These are phyloP conservation scores for Botryotinia globosa DNA, from an alignment of 2,329 filamentous ascomycete species.

Conservation along the genomic window DNA sequence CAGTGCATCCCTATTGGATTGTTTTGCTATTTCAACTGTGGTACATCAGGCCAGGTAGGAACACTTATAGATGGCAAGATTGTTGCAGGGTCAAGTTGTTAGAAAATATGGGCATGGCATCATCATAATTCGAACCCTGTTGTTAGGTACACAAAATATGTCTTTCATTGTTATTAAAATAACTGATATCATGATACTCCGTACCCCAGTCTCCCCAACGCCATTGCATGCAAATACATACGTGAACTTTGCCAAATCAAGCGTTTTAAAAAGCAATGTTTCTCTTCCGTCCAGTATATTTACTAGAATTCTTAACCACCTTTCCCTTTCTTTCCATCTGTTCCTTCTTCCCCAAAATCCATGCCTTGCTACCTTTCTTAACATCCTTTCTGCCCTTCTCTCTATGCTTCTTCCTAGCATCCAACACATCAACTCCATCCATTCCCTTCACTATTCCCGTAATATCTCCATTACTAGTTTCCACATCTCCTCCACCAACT, in stretches of 20 bases:
- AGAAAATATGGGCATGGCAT: not conserved
- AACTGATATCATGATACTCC: slow-evolving; percentile 23
- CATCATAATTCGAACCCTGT: not conserved
- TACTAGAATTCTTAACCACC: slow-evolving; percentile 86
- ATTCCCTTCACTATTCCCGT: slow-evolving; percentile 86
- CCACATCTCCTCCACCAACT: slow-evolving; percentile 62
- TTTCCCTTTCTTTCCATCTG: slow-evolving; percentile 95
- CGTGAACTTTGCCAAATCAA: not conserved
- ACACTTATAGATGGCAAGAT: not conserved
- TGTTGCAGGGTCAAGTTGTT: not conserved
- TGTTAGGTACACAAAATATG: not conserved
- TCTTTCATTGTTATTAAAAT: not conserved
- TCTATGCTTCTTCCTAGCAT: slow-evolving; percentile 56
- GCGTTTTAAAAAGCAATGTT: slow-evolving; percentile 65
- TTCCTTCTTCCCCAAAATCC: slow-evolving; percentile 84
- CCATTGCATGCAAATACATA: slow-evolving; percentile 31
- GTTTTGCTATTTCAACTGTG: not conserved
- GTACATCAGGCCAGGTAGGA: not conserved
- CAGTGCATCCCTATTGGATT: not conserved
- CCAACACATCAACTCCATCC: slow-evolving; percentile 81
- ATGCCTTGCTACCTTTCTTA: slow-evolving; percentile 80
- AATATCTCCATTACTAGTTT: slow-evolving; percentile 63
- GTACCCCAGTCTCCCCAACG: slow-evolving; percentile 27
- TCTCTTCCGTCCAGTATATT: slow-evolving; percentile 90
- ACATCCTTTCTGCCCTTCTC: slow-evolving; percentile 50